A percentile compares a stretch with the other conserved stretches of the same genome.
phyloP scores from a whole-genome alignment of 805 yeast genomes.

The Cyberlindnera euphorbiae region DNA sequence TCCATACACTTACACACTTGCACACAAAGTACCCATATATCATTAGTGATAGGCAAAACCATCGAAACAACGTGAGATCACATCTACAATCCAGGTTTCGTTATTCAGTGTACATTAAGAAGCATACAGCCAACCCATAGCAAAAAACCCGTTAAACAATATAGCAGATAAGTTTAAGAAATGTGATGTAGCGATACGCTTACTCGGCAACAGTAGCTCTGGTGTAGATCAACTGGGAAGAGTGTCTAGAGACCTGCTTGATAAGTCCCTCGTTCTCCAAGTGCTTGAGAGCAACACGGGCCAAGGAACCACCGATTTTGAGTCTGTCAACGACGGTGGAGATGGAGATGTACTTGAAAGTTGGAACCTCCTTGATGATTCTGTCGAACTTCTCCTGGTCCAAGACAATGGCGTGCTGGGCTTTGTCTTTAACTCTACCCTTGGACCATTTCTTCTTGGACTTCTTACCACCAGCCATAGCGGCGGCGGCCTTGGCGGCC shows the following conservation, averaged over 20 bases:
- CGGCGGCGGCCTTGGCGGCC: slow-evolving; percentile 99
- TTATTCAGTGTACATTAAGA: too few relatives aligned
- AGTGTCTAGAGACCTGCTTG: slow-evolving; percentile 90
- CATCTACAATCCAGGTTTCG: background rate
- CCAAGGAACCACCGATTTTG: slow-evolving; percentile 98
- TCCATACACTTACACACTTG: too few relatives aligned
- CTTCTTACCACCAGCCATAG: slow-evolving; percentile 99
- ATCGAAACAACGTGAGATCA: too few relatives aligned
- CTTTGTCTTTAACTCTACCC: slow-evolving; percentile 99
- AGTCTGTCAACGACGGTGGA: slow-evolving; percentile 98
- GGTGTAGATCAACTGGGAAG: slow-evolving; percentile 95
- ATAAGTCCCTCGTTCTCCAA: slow-evolving; percentile 94
- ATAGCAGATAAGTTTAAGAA: slow-evolving; percentile 18
- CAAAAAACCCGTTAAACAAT: slow-evolving; percentile 1
- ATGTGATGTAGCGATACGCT: too few relatives aligned
- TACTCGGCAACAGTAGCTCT: slow-evolving; percentile 66
- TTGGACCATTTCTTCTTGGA: slow-evolving; percentile 99
- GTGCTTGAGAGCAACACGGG: slow-evolving; percentile 96
- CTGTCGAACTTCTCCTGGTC: slow-evolving; percentile 99
- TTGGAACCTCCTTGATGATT: slow-evolving; percentile 98
- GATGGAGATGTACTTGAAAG: slow-evolving; percentile 96
- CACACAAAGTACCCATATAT: too few relatives aligned
- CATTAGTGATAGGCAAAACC: too few relatives aligned
- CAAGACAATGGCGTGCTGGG: slow-evolving; percentile 93
- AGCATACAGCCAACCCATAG: background rate